Conservation (phyloP, 78 protist species). For the Dictyostelium intermedium region DNA sequence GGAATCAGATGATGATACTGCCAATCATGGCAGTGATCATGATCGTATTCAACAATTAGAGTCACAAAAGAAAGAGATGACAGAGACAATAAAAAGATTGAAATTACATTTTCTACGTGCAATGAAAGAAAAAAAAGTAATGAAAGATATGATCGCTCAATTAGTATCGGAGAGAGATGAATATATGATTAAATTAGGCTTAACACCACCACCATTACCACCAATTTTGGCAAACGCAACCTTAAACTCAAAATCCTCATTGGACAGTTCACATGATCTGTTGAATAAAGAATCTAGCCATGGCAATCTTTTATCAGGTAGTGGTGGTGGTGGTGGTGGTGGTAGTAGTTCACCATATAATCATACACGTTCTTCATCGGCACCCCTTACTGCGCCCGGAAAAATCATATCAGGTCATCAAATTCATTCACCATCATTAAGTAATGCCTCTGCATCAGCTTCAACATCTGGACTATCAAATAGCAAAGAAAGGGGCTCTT, state of each 20-base stretch:
- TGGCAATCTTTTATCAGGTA: background rate
- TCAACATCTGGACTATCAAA: background rate
- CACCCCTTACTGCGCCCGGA: conserved; percentile 50
- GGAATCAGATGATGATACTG: background rate
- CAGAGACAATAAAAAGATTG: conserved; percentile 39
- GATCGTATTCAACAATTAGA: conserved; percentile 35
- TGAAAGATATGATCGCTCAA: conserved; percentile 54
- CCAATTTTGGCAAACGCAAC: conserved; percentile 1
- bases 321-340: background rate
- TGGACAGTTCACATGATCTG: background rate
- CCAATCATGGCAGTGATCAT: background rate
- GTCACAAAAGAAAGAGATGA: conserved; percentile 53
- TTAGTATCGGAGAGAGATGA: conserved; percentile 35
- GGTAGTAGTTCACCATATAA: background rate
- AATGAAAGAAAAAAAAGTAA: conserved; percentile 39
- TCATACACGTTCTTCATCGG: conserved; percentile 45
- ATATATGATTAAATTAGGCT: conserved; percentile 45
- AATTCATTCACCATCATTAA: conserved; percentile 29
- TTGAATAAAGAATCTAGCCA: background rate
- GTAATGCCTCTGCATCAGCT: background rate
- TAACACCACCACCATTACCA: conserved; percentile 74
- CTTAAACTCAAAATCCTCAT: background rate
- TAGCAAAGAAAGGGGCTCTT: background rate
- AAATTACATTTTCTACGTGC: conserved; percentile 49
- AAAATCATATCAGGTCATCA: conserved; percentile 11